A percentile compares a stretch with the other conserved stretches of the same genome.
Conservation (phyloP, 176 grass and related monocot species). For the Oryza punctata region DNA sequence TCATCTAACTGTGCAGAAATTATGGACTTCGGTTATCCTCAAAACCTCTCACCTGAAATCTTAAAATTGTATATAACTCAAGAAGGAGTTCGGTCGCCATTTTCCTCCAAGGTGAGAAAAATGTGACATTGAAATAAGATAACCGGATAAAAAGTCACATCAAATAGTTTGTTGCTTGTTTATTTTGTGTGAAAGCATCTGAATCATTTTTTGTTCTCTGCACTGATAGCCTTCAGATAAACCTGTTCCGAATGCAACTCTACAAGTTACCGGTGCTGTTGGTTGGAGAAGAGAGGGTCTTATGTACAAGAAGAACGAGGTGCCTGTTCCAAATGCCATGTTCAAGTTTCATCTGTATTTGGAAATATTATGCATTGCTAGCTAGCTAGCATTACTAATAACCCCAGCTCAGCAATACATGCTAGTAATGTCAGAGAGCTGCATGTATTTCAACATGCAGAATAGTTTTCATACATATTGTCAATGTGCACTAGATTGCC, state of each 20-base stretch:
- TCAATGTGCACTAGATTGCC: not conserved
- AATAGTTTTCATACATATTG: not conserved
- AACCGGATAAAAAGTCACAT: not conserved
- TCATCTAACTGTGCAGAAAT: slow-evolving; percentile 75
- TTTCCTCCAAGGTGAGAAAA: slow-evolving; percentile 91
- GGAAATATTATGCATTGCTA: not conserved
- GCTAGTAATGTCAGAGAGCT: slow-evolving; percentile 6
- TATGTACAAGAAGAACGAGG: slow-evolving; percentile 99
- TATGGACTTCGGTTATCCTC: slow-evolving; percentile 99
- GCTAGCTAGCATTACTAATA: not conserved
- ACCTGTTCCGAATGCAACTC: slow-evolving; percentile 94
- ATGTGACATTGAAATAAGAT: slow-evolving; percentile 27
- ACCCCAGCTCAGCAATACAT: not conserved
- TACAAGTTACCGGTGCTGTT: slow-evolving; percentile 97
- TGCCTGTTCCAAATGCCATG: slow-evolving; percentile 38
- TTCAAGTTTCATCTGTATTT: slow-evolving; percentile 15
- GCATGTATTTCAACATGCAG: slow-evolving; percentile 22
- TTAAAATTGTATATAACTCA: slow-evolving; percentile 99
- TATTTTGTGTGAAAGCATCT: slow-evolving; percentile 31
- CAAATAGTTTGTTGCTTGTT: not conserved
- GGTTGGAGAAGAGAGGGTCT: slow-evolving; percentile 99
- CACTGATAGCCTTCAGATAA: slow-evolving; percentile 78
- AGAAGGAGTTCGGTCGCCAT: slow-evolving; percentile 95
- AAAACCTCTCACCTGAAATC: slow-evolving; percentile 99
- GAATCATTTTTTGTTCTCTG: slow-evolving; percentile 36